These are phyloP conservation scores for Wickerhamomyces rabaulensis DNA, from an alignment of 805 yeast genomes.

Conservation along the genomic window DNA sequence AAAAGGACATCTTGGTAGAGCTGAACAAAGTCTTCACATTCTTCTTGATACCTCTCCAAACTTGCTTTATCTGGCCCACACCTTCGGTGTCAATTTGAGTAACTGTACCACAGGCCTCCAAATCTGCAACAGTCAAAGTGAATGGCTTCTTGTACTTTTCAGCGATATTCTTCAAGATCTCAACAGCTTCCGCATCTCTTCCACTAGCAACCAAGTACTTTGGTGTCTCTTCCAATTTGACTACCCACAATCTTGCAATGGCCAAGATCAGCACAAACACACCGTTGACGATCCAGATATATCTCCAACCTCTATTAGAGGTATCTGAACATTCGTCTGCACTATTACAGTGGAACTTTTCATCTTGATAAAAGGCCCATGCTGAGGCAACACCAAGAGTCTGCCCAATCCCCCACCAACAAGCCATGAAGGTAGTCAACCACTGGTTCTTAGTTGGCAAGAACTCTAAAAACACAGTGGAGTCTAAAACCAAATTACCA, in stretches of 20 bases:
- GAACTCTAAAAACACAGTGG: conserved; percentile 43
- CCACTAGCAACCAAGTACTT: conserved; percentile 45
- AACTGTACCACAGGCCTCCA: conserved; percentile 39
- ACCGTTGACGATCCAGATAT: conserved; percentile 46
- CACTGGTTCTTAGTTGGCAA: conserved; percentile 44
- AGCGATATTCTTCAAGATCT: conserved; percentile 40
- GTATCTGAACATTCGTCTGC: conserved; percentile 34
- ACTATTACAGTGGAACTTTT: conserved; percentile 37
- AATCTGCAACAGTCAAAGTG: conserved; percentile 40
- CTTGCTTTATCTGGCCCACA: conserved; percentile 17
- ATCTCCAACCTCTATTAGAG: conserved; percentile 53
- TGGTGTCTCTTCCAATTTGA: conserved; percentile 46
- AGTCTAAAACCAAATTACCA: conserved; percentile 48
- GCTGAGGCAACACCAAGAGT: conserved; percentile 41
- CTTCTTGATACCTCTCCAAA: conserved; percentile 22
- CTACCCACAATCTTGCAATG: conserved; percentile 38
- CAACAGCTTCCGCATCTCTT: conserved; percentile 43
- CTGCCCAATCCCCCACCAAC: conserved; percentile 57
- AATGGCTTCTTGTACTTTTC: conserved; percentile 35
- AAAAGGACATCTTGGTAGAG: conserved; percentile 31
- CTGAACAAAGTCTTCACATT: conserved; percentile 41
- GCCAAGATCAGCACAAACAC: conserved; percentile 42
- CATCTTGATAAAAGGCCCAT: conserved; percentile 43
- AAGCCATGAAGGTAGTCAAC: conserved; percentile 44
- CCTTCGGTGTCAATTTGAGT: conserved; percentile 23